Percentiles rank a stretch among this genome's conserved stretches.
phyloP scores from a whole-genome alignment of 257 asterid genomes.

The Solanum piurae region DNA sequence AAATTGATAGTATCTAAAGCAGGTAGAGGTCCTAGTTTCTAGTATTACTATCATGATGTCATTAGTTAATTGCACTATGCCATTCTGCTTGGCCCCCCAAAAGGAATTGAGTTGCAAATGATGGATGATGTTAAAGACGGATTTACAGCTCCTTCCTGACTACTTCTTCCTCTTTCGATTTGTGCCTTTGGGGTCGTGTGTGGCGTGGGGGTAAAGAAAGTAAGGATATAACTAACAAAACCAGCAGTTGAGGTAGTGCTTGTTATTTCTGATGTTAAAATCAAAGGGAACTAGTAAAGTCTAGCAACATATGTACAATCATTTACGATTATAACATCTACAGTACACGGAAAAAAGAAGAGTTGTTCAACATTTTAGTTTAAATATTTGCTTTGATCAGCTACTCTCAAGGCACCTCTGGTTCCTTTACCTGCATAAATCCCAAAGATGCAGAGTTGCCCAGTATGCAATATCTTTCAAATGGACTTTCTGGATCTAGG shows the following conservation, averaged over 20 bases:
- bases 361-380: not conserved
- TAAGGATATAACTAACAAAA: not conserved
- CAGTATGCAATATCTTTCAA: not conserved
- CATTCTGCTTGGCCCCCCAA: not conserved
- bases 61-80: not conserved
- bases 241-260: not conserved
- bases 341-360: not conserved
- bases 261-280: not conserved
- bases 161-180: not conserved
- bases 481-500: not conserved
- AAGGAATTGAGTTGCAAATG: not conserved
- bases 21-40: not conserved
- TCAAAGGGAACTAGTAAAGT: not conserved
- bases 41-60: not conserved
- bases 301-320: not conserved
- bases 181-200: not conserved
- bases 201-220: not conserved
- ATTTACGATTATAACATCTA: not conserved
- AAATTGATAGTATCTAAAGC: not conserved
- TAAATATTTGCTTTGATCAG: not conserved
- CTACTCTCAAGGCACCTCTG: not conserved
- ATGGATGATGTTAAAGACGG: not conserved
- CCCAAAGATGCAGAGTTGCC: not conserved
- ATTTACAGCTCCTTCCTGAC: not conserved
- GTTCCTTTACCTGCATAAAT: not conserved